phyloP scores from a whole-genome alignment of 768 basidiomycete genomes.

The Trametes coccinea region DNA sequence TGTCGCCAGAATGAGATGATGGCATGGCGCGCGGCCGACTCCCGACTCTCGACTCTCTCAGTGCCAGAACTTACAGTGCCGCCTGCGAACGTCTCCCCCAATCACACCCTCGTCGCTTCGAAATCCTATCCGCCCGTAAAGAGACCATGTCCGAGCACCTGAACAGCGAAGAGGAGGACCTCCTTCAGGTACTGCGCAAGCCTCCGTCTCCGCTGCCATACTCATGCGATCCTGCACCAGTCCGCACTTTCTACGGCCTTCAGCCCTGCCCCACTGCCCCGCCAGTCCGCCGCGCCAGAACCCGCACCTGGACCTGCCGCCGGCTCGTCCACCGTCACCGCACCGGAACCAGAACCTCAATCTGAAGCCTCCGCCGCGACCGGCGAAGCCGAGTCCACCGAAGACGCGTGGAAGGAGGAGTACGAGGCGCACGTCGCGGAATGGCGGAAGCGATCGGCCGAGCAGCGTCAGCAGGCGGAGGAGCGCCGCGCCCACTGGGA shows the following conservation, averaged over 20 bases:
- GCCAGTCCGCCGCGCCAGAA: constrained; percentile 21
- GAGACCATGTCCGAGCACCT: constrained; percentile 28
- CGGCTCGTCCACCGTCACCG: constrained; percentile 6
- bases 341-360: not conserved
- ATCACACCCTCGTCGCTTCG: too few relatives aligned
- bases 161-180: constrained; percentile 30
- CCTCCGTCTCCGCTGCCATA: not conserved
- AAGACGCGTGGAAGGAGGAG: constrained; percentile 62
- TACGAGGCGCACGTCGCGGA: constrained; percentile 67
- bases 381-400: constrained; percentile 24
- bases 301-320: constrained; percentile 6
- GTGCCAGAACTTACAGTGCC: too few relatives aligned
- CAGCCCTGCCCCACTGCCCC: constrained; percentile 27
- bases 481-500: constrained; percentile 74
- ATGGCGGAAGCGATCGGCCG: constrained; percentile 75
- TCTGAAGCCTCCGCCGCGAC: constrained; percentile 11
- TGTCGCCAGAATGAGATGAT: constrained; percentile 14
- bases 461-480: constrained; percentile 74
- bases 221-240: constrained; percentile 11
- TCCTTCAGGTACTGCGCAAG: constrained; percentile 28
- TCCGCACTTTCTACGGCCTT: constrained; percentile 34
- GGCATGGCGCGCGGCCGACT: not conserved
- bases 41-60: not conserved
- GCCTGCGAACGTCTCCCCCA: too few relatives aligned
- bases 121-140: too few relatives aligned